Base-by-base conservation (phyloP, 345 rosid species). In the Mercurialis annua region DNA sequence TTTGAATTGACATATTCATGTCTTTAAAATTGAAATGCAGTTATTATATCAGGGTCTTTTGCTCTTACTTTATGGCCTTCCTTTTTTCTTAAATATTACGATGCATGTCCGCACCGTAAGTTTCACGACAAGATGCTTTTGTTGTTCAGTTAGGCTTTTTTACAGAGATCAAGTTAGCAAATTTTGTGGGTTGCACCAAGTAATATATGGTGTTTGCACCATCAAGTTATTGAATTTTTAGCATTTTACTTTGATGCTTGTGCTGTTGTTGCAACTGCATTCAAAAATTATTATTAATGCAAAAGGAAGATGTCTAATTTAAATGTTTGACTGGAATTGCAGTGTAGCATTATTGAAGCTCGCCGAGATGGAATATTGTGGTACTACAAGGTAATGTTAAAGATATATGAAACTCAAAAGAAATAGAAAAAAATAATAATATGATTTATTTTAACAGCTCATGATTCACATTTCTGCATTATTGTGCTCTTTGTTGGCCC, bases 331-430 rank as follows among this genome's bases (percentile, higher is more conserved):
- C 60, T 73, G 69, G 51, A 64, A 74, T 62, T 82, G 82, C 86
- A 90, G 99, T 80, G 87, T 81, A 75, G 96, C 97, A 44, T 59
- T 95, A 65, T 65, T 81, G 72, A 88, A 81, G 78, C 92, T 95
- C 29, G 94, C 96, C 3, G 92, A 87, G 79, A 90, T 90, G 96
- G 89, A 95, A 68, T 92, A 95, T 63, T 90, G 97, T 71, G 98
- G 99, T 44, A 90, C 99, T 51, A 94, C 98, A 42, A 94, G 99
- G 99, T 92, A 85, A 66, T 56, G 30, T 51, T 62, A 29, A 14
- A 6, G 8, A 23, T 36, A 50, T 16, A 42, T 24, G 0, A 44
- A 63, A 63, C 1, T 10, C 5, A 3, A 52, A 34, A 14, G 9
- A 12, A 0, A 33, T 27, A 66, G 56, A 66, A 26, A 21, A 9